Conservation (phyloP, 2,329 filamentous ascomycete species). For the Diaporthe velutina region DNA sequence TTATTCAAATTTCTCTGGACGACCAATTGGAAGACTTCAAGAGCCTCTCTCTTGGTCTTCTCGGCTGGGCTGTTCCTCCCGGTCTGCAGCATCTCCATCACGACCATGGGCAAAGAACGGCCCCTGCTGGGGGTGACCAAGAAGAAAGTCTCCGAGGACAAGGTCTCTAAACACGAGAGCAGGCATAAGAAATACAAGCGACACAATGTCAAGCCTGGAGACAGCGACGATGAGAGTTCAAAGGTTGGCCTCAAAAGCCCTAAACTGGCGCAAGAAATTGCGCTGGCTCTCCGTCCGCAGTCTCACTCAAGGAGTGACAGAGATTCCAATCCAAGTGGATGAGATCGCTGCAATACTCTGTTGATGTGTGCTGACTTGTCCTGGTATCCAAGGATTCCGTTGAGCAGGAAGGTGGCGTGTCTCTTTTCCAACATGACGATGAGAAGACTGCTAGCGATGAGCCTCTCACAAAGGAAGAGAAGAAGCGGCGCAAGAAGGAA, state of each 20-base stretch:
- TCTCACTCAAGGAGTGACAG: neutral
- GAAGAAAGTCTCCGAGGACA: constrained; percentile 40
- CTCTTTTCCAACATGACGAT: constrained; percentile 22
- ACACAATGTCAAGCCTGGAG: constrained; percentile 13
- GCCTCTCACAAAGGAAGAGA: neutral
- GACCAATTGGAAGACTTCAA: neutral
- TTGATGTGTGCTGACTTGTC: constrained; percentile 20
- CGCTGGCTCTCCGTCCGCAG: constrained; percentile 34
- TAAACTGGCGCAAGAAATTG: constrained; percentile 36
- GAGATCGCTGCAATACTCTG: neutral
- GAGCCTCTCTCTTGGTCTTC: neutral
- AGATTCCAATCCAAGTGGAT: constrained; percentile 30
- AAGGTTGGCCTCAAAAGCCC: constrained; percentile 39
- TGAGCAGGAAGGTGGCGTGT: constrained; percentile 34
- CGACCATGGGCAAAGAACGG: constrained; percentile 32
- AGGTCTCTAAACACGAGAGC: constrained; percentile 35
- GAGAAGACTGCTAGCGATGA: neutral
- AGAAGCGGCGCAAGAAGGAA: constrained; percentile 35
- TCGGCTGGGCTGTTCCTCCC: neutral
- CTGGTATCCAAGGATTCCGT: constrained; percentile 24
- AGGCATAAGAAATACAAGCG: constrained; percentile 36
- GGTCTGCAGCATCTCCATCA: neutral
- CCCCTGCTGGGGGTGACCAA: constrained; percentile 30
- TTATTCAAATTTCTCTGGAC: neutral
- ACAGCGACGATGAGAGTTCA: constrained; percentile 29